A percentile compares a stretch with the other conserved stretches of the same genome.
phyloP scores from a whole-genome alignment of 139 green algal genomes.

The Coccomyxa sp. region DNA sequence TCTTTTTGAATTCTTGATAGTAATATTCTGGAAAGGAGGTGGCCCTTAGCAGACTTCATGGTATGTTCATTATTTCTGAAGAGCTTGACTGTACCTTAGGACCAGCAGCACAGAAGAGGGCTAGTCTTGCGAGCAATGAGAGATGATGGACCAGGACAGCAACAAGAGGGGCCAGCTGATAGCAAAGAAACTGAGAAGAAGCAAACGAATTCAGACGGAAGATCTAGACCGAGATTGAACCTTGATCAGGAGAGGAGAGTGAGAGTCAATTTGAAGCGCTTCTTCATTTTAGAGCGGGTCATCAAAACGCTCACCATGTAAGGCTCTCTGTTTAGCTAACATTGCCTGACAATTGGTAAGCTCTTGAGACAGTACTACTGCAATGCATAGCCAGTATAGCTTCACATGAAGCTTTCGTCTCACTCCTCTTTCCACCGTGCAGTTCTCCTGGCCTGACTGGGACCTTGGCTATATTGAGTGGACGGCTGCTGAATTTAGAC shows the following conservation, averaged over 20 bases:
- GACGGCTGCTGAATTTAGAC: not conserved
- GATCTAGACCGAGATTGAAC: not conserved
- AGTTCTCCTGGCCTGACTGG: slow-evolving; percentile 2
- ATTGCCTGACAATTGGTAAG: not conserved
- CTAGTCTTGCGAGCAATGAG: not conserved
- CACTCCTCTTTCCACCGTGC: not conserved
- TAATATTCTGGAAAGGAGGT: too few relatives aligned
- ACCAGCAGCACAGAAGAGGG: not conserved
- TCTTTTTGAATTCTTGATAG: too few relatives aligned
- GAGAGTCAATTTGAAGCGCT: not conserved
- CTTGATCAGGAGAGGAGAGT: not conserved
- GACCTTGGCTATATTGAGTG: slow-evolving; percentile 2
- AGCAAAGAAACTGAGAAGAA: not conserved
- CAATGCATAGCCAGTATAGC: not conserved
- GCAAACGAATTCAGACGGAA: not conserved
- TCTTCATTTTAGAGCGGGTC: not conserved
- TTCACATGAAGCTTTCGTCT: not conserved
- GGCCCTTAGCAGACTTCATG: too few relatives aligned
- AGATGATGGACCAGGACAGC: not conserved
- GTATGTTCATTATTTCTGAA: too few relatives aligned
- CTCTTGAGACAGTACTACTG: too few relatives aligned
- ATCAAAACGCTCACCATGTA: not conserved
- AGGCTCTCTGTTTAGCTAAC: not conserved
- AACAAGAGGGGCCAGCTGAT: not conserved
- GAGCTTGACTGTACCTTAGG: not conserved